Conservation (phyloP, 192 early-diverging fungal species). For the Piromyces finnis region DNA sequence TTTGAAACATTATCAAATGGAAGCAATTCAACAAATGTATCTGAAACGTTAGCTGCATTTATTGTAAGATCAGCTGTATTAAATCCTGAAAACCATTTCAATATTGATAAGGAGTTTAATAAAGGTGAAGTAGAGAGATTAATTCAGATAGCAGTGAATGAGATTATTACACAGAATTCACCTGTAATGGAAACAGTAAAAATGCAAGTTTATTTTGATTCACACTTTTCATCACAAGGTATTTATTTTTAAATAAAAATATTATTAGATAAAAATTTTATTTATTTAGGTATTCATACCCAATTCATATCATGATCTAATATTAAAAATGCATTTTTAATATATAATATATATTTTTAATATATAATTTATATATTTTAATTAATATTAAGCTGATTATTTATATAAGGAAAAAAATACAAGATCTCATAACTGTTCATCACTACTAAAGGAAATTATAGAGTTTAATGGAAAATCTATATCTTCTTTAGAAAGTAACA, state of each 20-base stretch:
- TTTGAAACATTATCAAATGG: not conserved
- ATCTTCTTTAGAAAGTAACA: slow-evolving; percentile 22
- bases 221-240: slow-evolving; percentile 39
- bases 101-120: slow-evolving; percentile 25
- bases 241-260: too few species aligned
- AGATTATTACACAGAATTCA: slow-evolving; percentile 14
- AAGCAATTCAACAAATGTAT: slow-evolving; percentile 8
- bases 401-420: slow-evolving; percentile 28
- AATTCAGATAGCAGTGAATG: slow-evolving; percentile 24
- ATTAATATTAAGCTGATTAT: slow-evolving; percentile 12
- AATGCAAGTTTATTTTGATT: slow-evolving; percentile 47
- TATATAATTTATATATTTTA: too few species aligned
- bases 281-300: too few species aligned
- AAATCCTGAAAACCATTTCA: slow-evolving; percentile 28
- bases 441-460: slow-evolving; percentile 21
- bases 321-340: too few species aligned
- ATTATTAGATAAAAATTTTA: too few species aligned
- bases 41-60: slow-evolving; percentile 43
- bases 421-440: slow-evolving; percentile 15
- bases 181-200: slow-evolving; percentile 26
- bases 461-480: slow-evolving; percentile 23
- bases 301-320: too few species aligned
- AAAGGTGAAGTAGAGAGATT: slow-evolving; percentile 29
- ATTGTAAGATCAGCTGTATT: slow-evolving; percentile 34
- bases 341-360: too few species aligned